These are phyloP conservation scores for Stevia rebaudiana DNA, from an alignment of 140 eudicot species.

Conservation along the genomic window DNA sequence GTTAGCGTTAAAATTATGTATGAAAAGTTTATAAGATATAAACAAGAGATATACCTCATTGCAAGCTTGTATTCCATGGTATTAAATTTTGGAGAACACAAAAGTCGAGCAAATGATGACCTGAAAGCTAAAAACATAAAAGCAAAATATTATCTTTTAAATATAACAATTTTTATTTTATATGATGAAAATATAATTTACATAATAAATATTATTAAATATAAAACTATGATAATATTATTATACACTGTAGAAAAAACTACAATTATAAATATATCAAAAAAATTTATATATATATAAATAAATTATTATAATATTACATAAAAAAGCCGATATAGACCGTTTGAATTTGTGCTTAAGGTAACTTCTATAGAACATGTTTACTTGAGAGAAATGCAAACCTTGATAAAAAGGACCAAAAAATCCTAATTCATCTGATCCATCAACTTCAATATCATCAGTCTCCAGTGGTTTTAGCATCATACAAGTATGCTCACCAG, in stretches of 20 bases:
- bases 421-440: conserved; percentile 61
- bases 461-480: conserved; percentile 59
- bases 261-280: too few species aligned
- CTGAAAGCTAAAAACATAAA: conserved; percentile 48
- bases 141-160: conserved; percentile 15
- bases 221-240: too few species aligned
- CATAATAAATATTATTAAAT: too few species aligned
- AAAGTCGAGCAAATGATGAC: conserved; percentile 42
- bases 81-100: conserved; percentile 48
- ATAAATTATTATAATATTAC: too few species aligned
- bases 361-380: neutral
- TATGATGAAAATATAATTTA: neutral
- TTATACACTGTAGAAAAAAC: too few species aligned
- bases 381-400: conserved; percentile 22
- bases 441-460: conserved; percentile 62
- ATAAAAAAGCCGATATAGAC: neutral
- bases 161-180: neutral
- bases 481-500: conserved; percentile 98
- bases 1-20: conserved; percentile 9
- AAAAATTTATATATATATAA: too few species aligned
- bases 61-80: conserved; percentile 94
- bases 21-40: conserved; percentile 10
- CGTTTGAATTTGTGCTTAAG: neutral
- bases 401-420: conserved; percentile 70
- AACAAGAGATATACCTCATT: conserved; percentile 55